Evolutionary conservation across 2,329 filamentous ascomycete genomes (phyloP).

Genomic region (Lithohypha guttulata): DNA sequence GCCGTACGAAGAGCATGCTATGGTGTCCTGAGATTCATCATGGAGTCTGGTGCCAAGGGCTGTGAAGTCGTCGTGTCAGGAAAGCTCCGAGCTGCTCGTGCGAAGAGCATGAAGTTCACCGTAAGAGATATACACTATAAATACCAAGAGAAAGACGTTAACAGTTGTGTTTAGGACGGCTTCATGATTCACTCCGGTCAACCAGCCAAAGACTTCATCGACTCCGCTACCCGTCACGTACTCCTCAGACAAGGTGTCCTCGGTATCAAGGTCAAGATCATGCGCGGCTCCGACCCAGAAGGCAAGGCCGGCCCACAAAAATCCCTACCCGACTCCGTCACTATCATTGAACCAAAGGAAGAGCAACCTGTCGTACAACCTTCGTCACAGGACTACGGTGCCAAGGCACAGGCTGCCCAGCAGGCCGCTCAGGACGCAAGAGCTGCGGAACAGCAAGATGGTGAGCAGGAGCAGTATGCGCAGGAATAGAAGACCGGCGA

Average conservation of each 20-base stretch:
- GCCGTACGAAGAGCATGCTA: slow-evolving; percentile 98
- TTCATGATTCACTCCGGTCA: slow-evolving; percentile 99
- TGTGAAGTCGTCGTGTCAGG: slow-evolving; percentile 99
- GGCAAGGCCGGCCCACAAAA: slow-evolving; percentile 98
- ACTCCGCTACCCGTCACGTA: slow-evolving; percentile 96
- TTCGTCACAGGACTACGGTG: slow-evolving; percentile 96
- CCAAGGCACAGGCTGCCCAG: slow-evolving; percentile 66
- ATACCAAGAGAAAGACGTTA: neutral
- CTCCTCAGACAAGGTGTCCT: slow-evolving; percentile 99
- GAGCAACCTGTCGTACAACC: slow-evolving; percentile 91
- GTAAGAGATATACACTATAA: slow-evolving; percentile 37
- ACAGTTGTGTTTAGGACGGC: slow-evolving; percentile 51
- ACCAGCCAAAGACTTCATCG: slow-evolving; percentile 99
- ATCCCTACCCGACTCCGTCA: slow-evolving; percentile 94
- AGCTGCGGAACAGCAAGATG: slow-evolving; percentile 43
- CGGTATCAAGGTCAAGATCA: slow-evolving; percentile 99
- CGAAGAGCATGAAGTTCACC: slow-evolving; percentile 99
- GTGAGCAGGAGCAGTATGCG: slow-evolving; percentile 27
- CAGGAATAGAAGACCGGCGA: slow-evolving; percentile 33
- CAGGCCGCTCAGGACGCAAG: slow-evolving; percentile 45
- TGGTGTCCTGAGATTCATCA: slow-evolving; percentile 99
- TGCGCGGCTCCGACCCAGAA: slow-evolving; percentile 98
- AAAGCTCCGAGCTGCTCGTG: slow-evolving; percentile 96
- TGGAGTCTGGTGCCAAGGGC: slow-evolving; percentile 99
- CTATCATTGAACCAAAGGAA: slow-evolving; percentile 99